Evolutionary conservation across 1,284 basidiomycete species (phyloP).

Genomic region (Apiotrichum montevideense): DNA sequence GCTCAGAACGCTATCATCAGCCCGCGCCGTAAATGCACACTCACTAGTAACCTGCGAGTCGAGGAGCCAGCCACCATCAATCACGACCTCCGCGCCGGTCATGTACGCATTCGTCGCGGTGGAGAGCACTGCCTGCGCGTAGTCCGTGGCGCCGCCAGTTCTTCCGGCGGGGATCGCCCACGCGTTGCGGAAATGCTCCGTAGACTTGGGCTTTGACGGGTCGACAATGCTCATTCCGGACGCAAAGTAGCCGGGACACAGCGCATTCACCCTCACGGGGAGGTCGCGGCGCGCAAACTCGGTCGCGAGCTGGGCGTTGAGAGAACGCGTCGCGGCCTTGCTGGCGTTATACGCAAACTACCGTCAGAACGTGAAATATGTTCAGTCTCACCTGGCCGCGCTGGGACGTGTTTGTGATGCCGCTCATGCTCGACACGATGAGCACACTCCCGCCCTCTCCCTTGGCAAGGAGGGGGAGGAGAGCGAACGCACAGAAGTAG

Average conservation of each 20-base stretch:
- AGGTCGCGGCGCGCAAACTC: conserved; percentile 27
- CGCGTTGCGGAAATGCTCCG: conserved; percentile 23
- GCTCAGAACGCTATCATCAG: background rate
- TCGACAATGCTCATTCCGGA: conserved; percentile 42
- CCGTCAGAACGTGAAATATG: background rate
- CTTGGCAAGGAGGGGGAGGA: conserved; percentile 42
- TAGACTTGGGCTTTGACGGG: conserved; percentile 11
- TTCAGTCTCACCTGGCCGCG: background rate
- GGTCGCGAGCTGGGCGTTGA: conserved; percentile 24
- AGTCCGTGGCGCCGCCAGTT: conserved; percentile 41
- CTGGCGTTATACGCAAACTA: conserved; percentile 10
- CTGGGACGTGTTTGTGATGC: conserved; percentile 13
- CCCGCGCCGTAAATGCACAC: background rate
- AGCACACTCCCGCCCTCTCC: conserved; percentile 45
- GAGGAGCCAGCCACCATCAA: conserved; percentile 45
- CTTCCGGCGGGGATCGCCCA: conserved; percentile 41
- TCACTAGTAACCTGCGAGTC: conserved; percentile 6
- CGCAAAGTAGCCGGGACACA: conserved; percentile 30
- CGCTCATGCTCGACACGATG: conserved; percentile 32
- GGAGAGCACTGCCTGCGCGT: conserved; percentile 30
- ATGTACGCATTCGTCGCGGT: conserved; percentile 35
- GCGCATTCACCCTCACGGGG: conserved; percentile 28
- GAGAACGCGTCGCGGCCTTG: conserved; percentile 30
- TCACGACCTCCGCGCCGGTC: conserved; percentile 38
- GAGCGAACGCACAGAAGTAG: conserved; percentile 45